Conservation (phyloP, 2,329 filamentous ascomycete species). For the Penicillium oxalicum region DNA sequence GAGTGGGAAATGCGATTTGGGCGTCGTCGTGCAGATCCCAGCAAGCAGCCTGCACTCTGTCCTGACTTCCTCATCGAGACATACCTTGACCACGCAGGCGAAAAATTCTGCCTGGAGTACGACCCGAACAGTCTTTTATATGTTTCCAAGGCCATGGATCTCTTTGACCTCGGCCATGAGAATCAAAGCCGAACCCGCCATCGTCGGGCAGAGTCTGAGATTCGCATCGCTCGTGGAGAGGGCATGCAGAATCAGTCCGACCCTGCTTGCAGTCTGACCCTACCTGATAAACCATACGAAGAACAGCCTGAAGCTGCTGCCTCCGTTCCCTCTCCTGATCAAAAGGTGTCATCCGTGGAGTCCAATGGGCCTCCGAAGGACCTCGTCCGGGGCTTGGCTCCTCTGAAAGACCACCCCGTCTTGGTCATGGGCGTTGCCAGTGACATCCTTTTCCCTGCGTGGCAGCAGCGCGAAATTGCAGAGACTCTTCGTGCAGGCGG, state of each 20-base stretch:
- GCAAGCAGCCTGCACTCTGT: constrained; percentile 84
- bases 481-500: constrained; percentile 71
- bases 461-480: constrained; percentile 94
- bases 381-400: constrained; percentile 66
- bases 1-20: constrained; percentile 98
- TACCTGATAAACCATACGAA: constrained; percentile 78
- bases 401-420: constrained; percentile 69
- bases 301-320: constrained; percentile 63
- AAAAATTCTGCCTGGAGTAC: constrained; percentile 96
- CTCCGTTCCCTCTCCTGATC: constrained; percentile 28
- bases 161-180: constrained; percentile 79
- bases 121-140: constrained; percentile 94
- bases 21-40: constrained; percentile 74
- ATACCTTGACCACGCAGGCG: constrained; percentile 93
- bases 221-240: constrained; percentile 50
- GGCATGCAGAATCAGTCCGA: constrained; percentile 33
- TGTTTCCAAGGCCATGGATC: constrained; percentile 97
- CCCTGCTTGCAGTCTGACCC: constrained; percentile 66
- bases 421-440: constrained; percentile 91
- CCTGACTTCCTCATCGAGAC: constrained; percentile 97
- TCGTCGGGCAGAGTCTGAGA: constrained; percentile 57
- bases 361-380: constrained; percentile 62
- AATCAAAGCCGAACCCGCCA: constrained; percentile 59
- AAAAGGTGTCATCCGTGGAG: constrained; percentile 20
- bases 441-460: constrained; percentile 94